Conservation (phyloP, 176 grass and related monocot genomes). For the Raddia guianensis region DNA sequence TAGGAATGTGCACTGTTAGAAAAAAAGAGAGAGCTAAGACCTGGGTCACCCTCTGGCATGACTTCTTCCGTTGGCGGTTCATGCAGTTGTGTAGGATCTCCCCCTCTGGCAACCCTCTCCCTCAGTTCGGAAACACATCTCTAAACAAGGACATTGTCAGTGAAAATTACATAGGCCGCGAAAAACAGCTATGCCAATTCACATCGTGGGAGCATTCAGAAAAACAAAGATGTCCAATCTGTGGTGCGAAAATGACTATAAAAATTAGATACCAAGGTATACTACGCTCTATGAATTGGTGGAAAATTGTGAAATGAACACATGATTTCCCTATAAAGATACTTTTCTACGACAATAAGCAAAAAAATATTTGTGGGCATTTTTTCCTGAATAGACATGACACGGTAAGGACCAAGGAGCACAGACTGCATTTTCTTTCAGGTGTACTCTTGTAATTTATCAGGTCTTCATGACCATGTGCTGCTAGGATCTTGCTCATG, state of each 20-base stretch:
- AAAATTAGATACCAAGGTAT: neutral
- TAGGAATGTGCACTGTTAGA: neutral
- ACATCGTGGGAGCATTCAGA: conserved; percentile 1
- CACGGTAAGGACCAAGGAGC: neutral
- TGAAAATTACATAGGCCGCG: conserved; percentile 30
- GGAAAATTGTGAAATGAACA: neutral
- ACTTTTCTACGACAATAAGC: neutral
- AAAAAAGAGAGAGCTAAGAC: conserved; percentile 35
- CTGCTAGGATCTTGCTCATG: neutral
- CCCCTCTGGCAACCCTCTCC: conserved; percentile 73
- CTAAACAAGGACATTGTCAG: conserved; percentile 48
- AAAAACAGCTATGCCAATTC: conserved; percentile 29
- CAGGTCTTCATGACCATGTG: neutral
- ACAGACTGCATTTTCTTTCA: neutral
- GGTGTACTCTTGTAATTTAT: neutral
- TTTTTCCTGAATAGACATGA: conserved; percentile 10
- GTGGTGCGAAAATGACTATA: neutral
- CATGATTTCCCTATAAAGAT: neutral
- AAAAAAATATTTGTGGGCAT: neutral
- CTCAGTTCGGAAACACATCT: conserved; percentile 77
- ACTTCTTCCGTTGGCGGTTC: conserved; percentile 56
- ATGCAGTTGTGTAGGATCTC: conserved; percentile 77
- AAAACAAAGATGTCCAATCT: neutral
- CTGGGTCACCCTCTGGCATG: conserved; percentile 47
- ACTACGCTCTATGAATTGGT: neutral